These are phyloP conservation scores for Xylaria sp. DNA, from an alignment of 2,329 filamentous ascomycete genomes.

Conservation along the genomic window DNA sequence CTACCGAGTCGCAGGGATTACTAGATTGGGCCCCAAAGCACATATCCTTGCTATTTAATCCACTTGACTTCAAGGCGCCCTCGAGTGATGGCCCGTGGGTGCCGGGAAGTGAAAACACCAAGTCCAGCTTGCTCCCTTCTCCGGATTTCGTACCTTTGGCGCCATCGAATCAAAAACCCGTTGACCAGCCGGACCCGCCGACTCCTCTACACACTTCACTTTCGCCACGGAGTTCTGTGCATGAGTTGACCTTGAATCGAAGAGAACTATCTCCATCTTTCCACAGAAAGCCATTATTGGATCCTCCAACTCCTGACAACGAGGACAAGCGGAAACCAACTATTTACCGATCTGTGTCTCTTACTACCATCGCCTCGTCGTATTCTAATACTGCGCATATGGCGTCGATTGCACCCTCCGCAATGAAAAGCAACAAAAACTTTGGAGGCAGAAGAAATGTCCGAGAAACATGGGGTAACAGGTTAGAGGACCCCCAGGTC, in stretches of 20 bases:
- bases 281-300: constrained; percentile 18
- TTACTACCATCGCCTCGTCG: constrained; percentile 33
- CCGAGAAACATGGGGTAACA: constrained; percentile 46
- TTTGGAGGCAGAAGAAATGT: constrained; percentile 11
- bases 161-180: constrained; percentile 18
- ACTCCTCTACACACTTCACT: constrained; percentile 19
- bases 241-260: constrained; percentile 33
- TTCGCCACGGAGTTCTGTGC: constrained; percentile 23
- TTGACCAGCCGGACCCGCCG: constrained; percentile 6
- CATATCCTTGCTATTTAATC: constrained; percentile 46
- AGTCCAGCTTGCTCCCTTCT: constrained; percentile 41
- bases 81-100: constrained; percentile 29
- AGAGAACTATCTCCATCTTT: constrained; percentile 32
- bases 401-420: constrained; percentile 22
- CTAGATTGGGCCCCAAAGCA: constrained; percentile 48
- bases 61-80: constrained; percentile 41
- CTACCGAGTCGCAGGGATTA: constrained; percentile 32
- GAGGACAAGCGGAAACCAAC: constrained; percentile 28
- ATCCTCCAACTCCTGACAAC: constrained; percentile 42
- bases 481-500: constrained; percentile 38
- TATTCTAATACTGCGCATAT: constrained; percentile 30
- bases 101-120: constrained; percentile 24
- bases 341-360: constrained; percentile 37
- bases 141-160: constrained; percentile 37
- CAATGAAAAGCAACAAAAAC: constrained; percentile 5